Evolutionary conservation across 2,329 filamentous ascomycete genomes (phyloP), one percentile per base, ranked within the genome.

Genomic region (Neopestalotiopsis sp.): DNA sequence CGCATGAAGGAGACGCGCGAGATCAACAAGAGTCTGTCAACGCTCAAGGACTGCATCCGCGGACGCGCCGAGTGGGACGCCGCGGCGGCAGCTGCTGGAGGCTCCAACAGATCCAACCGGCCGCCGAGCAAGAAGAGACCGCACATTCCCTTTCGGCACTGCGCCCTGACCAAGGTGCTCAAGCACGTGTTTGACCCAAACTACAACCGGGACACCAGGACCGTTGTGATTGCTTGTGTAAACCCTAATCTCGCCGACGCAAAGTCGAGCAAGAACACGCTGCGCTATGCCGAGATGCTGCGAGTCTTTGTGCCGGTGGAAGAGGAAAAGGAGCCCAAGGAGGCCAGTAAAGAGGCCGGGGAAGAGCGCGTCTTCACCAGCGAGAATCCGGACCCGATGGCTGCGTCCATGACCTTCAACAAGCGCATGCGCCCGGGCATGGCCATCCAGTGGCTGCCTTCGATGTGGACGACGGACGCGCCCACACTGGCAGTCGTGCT

Each of bases 1-100:
- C 82, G 84, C 6, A 84, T 85, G 78, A 79, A 80, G 52, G 84
- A 86, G 72, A 79, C 83, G 4, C 77, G 79, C 13, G 81, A 85
- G 73, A 86, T 86, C 76, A 86, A 86, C 71, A 79, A 76, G 9
- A 85, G 83, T 69, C 78, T 86, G 0, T 85, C 84, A 0, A 79
- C 83, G 0, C 78, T 88, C 2, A 87, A 87, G 69, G 85, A 87
- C 71, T 87, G 85, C 68, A 87, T 88, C 64, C 81, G 84, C 1
- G 83, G 81, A 1, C 81, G 82, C 52, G 81, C 81, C 0, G 74
- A 79, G 42, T 72, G 78, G 0, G 80, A 84, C 58, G 74, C 75
- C 68, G 65, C 45, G 6, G 34, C 34, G 6, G 34, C 34, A 10
- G 34, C 34, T 38, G 4, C 34, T 38, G 34, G 34, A 38, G 34